Evolutionary conservation across 2,329 filamentous ascomycete species (phyloP), one percentile per base, ranked within the genome.

Genomic region (Talaromyces amestolkiae): DNA sequence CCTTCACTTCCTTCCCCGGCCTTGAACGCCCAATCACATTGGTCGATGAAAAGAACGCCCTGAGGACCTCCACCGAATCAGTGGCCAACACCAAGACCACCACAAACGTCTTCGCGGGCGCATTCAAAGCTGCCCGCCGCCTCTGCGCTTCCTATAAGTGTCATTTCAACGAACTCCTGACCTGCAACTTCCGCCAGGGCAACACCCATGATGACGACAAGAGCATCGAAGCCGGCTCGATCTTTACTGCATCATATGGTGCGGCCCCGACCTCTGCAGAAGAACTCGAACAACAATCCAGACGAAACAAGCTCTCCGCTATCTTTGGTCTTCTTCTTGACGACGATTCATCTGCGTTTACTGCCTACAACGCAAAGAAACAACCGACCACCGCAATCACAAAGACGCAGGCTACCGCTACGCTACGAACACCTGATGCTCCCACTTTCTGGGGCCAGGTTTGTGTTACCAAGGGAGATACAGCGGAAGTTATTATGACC

Each of bases 181-280:
- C 35, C 35, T 41, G 39, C 49, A 62, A 61, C 19, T 13, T 56
- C 41, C 3, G 53, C n/a, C 31, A 37, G n/a, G 15, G 5, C 53
- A 11, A 10, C 53, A 11, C n/a, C 53, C 31, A 56, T 56, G 4
- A 56, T 43, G 49, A 53, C 15, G 33, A 17, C 13, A 37, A 15
- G 24, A 33, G 24, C 54, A 22, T 58, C 33, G 41, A 65, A 51
- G 60, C 53, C 53, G 59, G 59, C 64, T 65, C 59, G 51, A 62
- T 27, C 7, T 56, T 33, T 39, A 54, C 39, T 4, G 33, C 37
- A 3, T 43, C 60, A 51, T 54, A 60, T 54, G 64, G 53, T 39
- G 24, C 17, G 3, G 41, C 31, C 2, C 41, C 17, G 27, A 31
- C 60, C 6, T 53, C 64, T 13, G 59, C 43, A 27, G 59, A 47